Evolutionary conservation across 257 asterid genomes (phyloP), one percentile per base, ranked within the genome.

Genomic region (Plantago elongata): DNA sequence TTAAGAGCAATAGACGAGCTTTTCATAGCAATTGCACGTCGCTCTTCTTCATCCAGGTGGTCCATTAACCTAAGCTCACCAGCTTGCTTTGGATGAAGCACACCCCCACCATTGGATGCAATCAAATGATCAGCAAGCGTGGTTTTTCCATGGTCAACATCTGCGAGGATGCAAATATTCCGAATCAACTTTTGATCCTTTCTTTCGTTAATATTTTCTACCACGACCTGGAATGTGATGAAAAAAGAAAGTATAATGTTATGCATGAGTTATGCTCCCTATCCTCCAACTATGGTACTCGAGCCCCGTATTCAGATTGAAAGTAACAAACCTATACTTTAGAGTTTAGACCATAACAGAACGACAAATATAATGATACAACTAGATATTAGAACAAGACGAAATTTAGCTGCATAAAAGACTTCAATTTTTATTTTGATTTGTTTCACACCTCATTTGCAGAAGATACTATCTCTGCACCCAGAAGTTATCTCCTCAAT

Each of bases 121-220:
- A 91, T 91, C 45, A 91, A 61, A 67, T 91, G 98, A 72, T 91
- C 98, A 0, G 98, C 98, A 63, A 91, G 75, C 17, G 98, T 91
- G 0, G 98, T 91, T 80, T 91, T 91, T 42, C 98, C 98, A 61
- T 91, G 98, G 77, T 91, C 98, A 61, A 91, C 98, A 69, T 91
- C 96, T 5, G 98, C 98, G 46, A 91, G 98, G 62, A 91, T 91
- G 73, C 98, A 91, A 56, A 91, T 88, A 60, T 91, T 91, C 46
- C 98, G 79, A 9, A 79, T 57, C 34, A 74, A 69, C 69, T 45
- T 54, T 45, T 38, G 68, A 60, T 76, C 76, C 46, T 34, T 74
- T 44, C 12, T 22, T 9, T 57, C 72, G 34, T n/a, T 16, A 47
- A 51, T 49, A 49, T 5, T 30, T 1, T 13, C n/a, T 43, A 27